These are phyloP conservation scores for Pneumocystis murina DNA, from an alignment of 1,139 yeast species.

Conservation along the genomic window DNA sequence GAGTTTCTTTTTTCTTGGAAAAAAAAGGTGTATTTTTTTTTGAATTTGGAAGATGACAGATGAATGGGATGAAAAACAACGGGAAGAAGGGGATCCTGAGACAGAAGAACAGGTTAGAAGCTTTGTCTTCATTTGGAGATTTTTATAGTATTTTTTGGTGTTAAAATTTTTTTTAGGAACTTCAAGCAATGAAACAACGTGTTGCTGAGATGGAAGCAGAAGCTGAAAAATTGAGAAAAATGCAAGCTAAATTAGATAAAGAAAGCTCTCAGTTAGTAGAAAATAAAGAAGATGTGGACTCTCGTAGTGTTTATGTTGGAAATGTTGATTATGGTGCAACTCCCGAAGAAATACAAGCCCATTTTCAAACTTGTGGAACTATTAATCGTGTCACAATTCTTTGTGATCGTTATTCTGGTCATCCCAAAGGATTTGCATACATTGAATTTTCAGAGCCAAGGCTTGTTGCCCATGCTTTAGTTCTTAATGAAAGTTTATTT, in stretches of 20 bases:
- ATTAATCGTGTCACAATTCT: conserved; percentile 75
- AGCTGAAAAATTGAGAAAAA: conserved; percentile 37
- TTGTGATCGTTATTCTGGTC: conserved; percentile 55
- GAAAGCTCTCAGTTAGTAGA: conserved; percentile 33
- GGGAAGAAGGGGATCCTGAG: background rate
- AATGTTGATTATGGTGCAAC: conserved; percentile 70
- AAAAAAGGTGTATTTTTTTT: background rate
- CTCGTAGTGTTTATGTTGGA: conserved; percentile 73
- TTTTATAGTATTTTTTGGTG: background rate
- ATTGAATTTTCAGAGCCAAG: conserved; percentile 58
- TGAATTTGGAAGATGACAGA: background rate
- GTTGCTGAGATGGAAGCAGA: conserved; percentile 37
- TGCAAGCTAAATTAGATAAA: conserved; percentile 36
- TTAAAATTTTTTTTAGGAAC: conserved; percentile 6
- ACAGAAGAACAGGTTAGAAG: background rate
- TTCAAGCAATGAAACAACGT: conserved; percentile 22
- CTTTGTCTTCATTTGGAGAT: background rate
- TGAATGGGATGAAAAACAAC: background rate
- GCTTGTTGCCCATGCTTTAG: conserved; percentile 50
- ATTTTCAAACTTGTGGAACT: conserved; percentile 58
- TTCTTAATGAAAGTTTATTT: conserved; percentile 49
- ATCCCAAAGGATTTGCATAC: conserved; percentile 77
- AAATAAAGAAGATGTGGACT: conserved; percentile 47
- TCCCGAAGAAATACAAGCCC: conserved; percentile 68
- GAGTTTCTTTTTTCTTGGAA: background rate